A percentile compares a stretch with the other conserved stretches of the same genome.
Conservation (phyloP, 176 grass and related monocot genomes). For the Ensete glaucum region DNA sequence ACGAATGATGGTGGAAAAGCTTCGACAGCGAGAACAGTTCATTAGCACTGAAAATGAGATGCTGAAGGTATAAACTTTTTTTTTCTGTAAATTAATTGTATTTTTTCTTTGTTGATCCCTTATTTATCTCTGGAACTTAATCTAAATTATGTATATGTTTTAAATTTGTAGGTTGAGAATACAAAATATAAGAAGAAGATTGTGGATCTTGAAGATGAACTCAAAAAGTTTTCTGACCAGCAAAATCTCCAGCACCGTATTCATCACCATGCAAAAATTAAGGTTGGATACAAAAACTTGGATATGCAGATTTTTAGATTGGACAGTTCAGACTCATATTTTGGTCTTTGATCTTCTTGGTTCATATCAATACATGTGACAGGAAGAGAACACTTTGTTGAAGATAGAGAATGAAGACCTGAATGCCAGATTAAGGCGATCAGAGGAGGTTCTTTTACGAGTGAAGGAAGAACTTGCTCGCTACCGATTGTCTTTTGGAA, state of each 20-base stretch:
- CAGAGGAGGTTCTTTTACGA: slow-evolving; percentile 37
- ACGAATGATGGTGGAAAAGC: slow-evolving; percentile 50
- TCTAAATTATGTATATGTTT: slow-evolving; percentile 9
- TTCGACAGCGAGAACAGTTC: slow-evolving; percentile 57
- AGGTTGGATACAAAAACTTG: slow-evolving; percentile 28
- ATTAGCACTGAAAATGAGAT: slow-evolving; percentile 83
- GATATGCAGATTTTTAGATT: neutral
- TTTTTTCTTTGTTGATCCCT: slow-evolving; percentile 11
- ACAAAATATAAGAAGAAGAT: slow-evolving; percentile 69
- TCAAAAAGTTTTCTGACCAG: slow-evolving; percentile 64
- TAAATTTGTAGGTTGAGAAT: slow-evolving; percentile 59
- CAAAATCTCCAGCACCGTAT: slow-evolving; percentile 85
- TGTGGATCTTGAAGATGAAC: slow-evolving; percentile 73
- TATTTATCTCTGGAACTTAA: neutral
- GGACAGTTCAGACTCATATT: slow-evolving; percentile 1
- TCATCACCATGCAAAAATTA: slow-evolving; percentile 96
- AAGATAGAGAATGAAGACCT: slow-evolving; percentile 66
- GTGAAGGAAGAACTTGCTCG: slow-evolving; percentile 70
- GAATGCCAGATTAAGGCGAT: slow-evolving; percentile 46
- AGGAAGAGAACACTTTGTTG: slow-evolving; percentile 73
- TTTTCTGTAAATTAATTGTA: neutral
- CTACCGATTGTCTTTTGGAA: slow-evolving; percentile 49
- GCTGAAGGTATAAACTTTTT: slow-evolving; percentile 41
- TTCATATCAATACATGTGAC: slow-evolving; percentile 18
- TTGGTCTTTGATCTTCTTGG: slow-evolving; percentile 12